phyloP scores from a whole-genome alignment of 148 eudicot species.

The Oxyria digyna region DNA sequence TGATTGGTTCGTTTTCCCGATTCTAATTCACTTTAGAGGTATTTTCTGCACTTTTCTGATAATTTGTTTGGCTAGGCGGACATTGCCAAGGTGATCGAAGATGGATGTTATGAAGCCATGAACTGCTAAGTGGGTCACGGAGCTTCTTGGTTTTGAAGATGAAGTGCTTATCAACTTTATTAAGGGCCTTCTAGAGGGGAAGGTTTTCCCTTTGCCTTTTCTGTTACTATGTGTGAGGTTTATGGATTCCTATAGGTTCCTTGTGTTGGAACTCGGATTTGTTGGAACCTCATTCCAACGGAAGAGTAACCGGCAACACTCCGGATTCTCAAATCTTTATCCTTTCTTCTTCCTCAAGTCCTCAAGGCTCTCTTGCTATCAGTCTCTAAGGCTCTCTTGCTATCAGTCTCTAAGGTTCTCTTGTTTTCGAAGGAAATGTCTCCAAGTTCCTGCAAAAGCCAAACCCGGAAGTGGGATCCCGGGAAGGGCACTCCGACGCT shows the following conservation, averaged over 20 bases:
- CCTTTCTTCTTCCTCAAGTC: too few relatives aligned
- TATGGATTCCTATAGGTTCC: neutral
- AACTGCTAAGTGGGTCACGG: slow-evolving; percentile 84
- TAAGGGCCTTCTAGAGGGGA: slow-evolving; percentile 71
- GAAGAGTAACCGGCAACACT: too few relatives aligned
- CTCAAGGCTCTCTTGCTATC: too few relatives aligned
- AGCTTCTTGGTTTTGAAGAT: slow-evolving; percentile 89
- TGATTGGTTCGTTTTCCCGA: slow-evolving; percentile 53
- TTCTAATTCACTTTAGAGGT: neutral
- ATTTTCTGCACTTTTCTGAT: neutral
- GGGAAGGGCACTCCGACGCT: too few relatives aligned
- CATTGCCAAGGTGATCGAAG: slow-evolving; percentile 71
- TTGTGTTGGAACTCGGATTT: too few relatives aligned
- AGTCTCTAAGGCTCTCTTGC: too few relatives aligned
- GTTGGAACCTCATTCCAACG: too few relatives aligned
- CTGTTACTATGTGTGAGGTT: neutral
- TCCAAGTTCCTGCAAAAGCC: too few relatives aligned
- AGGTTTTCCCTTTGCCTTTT: slow-evolving; percentile 29
- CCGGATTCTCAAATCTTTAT: too few relatives aligned
- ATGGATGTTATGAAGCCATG: slow-evolving; percentile 94
- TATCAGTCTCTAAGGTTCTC: too few relatives aligned
- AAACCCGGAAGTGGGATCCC: too few relatives aligned
- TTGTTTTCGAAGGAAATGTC: too few relatives aligned
- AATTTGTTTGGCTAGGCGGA: slow-evolving; percentile 44
- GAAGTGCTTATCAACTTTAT: slow-evolving; percentile 95